Conservation (phyloP, 371 early-diverging fungal genomes). For the Actinomucor elegans region DNA sequence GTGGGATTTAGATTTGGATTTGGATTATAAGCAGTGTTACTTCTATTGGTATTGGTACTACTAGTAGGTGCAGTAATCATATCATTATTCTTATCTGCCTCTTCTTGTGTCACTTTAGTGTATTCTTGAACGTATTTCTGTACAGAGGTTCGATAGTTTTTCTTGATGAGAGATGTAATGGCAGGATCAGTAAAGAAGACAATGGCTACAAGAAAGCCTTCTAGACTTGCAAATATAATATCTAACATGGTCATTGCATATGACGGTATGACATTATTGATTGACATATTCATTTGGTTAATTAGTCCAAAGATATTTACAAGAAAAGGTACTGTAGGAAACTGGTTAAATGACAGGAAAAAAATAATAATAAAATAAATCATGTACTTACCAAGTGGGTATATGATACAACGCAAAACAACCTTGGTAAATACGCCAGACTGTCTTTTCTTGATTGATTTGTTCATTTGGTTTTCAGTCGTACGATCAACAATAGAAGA, state of each 20-base stretch:
- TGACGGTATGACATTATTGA: neutral
- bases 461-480: neutral
- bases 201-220: slow-evolving; percentile 19
- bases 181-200: slow-evolving; percentile 33
- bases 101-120: neutral
- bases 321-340: slow-evolving; percentile 22
- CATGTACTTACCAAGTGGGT: slow-evolving; percentile 32
- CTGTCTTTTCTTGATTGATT: neutral
- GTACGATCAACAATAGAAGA: neutral
- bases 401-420: slow-evolving; percentile 26
- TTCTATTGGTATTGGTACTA: too few species aligned
- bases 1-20: too few species aligned
- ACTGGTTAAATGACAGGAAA: neutral
- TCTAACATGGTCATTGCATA: slow-evolving; percentile 2
- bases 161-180: neutral
- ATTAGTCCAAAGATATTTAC: slow-evolving; percentile 24
- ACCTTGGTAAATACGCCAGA: slow-evolving; percentile 14
- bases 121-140: slow-evolving; percentile 3
- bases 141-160: neutral
- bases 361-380: too few species aligned
- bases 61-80: too few species aligned
- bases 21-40: too few species aligned
- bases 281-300: slow-evolving; percentile 11
- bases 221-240: slow-evolving; percentile 3
- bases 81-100: too few species aligned